Conservation (phyloP, 371 early-diverging fungal species). For the Circinella minor region DNA sequence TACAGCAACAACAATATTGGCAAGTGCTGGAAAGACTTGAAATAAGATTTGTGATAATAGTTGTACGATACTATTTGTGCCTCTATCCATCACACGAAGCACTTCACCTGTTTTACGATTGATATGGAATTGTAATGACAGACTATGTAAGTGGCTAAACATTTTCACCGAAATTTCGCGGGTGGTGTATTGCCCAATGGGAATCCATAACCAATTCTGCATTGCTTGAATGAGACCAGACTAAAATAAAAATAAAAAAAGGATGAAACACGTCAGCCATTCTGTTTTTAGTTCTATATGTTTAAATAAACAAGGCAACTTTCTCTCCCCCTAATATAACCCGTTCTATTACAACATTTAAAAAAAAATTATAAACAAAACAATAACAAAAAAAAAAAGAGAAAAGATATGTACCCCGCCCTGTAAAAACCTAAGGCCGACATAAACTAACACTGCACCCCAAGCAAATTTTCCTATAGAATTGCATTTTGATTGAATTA, state of each 20-base stretch:
- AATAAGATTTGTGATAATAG: conserved; percentile 84
- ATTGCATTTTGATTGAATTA: no score
- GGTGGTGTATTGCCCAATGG: conserved; percentile 91
- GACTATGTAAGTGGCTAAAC: conserved; percentile 86
- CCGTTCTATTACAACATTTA: no score
- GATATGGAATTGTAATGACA: conserved; percentile 89
- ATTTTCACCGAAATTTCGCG: conserved; percentile 83
- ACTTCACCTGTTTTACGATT: conserved; percentile 96
- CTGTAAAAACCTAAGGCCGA: conserved; percentile 75
- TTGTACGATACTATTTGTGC: conserved; percentile 79
- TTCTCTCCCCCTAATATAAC: no score
- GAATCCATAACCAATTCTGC: conserved; percentile 89
- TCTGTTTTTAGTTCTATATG: neutral
- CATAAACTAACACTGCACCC: conserved; percentile 72
- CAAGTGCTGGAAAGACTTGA: conserved; percentile 86
- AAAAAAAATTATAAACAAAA: no score
- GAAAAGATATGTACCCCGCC: conserved; percentile 52
- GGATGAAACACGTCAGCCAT: conserved; percentile 6
- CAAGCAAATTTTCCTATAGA: conserved; percentile 47
- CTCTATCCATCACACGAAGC: conserved; percentile 87
- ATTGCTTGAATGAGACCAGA: conserved; percentile 80
- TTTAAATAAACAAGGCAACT: no score
- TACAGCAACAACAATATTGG: conserved; percentile 87
- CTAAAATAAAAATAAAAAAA: conserved; percentile 15
- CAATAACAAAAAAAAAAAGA: neutral